A percentile compares a stretch with the other conserved stretches of the same genome.
phyloP scores from a whole-genome alignment of 306 rosid genomes.

The Begonia fuchsioides region DNA sequence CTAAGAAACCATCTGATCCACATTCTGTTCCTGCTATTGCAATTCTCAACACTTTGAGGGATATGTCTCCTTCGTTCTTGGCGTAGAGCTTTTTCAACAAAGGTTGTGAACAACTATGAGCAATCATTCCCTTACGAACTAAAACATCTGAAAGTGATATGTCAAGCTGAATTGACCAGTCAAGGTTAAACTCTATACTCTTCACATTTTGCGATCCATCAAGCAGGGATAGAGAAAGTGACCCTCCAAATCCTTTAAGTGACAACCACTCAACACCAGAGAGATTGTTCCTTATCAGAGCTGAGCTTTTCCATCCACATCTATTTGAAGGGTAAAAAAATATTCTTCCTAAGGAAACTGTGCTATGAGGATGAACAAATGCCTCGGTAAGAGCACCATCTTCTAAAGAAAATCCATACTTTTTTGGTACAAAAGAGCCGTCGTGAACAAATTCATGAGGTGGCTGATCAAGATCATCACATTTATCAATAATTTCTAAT shows the following conservation, averaged over 20 bases:
- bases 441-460: constrained; percentile 44
- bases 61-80: constrained; percentile 77
- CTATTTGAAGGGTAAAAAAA: constrained; percentile 57
- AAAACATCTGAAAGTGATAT: constrained; percentile 43
- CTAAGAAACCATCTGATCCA: constrained; percentile 60
- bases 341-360: constrained; percentile 67
- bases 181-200: constrained; percentile 50
- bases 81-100: constrained; percentile 54
- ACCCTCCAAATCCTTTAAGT: constrained; percentile 67
- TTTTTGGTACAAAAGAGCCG: constrained; percentile 37
- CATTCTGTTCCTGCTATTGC: constrained; percentile 74
- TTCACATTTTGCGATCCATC: constrained; percentile 46
- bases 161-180: constrained; percentile 34
- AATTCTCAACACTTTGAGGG: constrained; percentile 53
- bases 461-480: constrained; percentile 43
- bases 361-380: constrained; percentile 51
- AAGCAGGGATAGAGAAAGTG: constrained; percentile 49
- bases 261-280: constrained; percentile 84
- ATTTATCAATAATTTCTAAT: constrained; percentile 53
- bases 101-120: constrained; percentile 44
- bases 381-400: constrained; percentile 68
- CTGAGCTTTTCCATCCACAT: constrained; percentile 84
- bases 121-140: constrained; percentile 28
- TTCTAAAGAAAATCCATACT: constrained; percentile 72
- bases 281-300: constrained; percentile 79